These are phyloP conservation scores for Hondaea fermentalgiana DNA, from an alignment of 108 stramenopile species.

Conservation along the genomic window DNA sequence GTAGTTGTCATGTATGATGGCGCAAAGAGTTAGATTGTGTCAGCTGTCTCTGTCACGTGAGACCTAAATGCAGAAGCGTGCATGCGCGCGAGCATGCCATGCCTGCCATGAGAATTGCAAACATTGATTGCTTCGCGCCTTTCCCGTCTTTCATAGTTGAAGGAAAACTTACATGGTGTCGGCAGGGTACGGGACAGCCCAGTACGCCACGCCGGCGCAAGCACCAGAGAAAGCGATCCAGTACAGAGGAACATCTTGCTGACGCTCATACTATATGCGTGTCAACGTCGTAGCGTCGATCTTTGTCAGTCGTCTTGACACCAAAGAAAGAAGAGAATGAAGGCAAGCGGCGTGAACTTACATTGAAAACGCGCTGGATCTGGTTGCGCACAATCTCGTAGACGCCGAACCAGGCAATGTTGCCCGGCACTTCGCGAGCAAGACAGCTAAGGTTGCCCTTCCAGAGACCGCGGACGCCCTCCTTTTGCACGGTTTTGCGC, in stretches of 20 bases:
- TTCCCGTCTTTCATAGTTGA: too few species aligned
- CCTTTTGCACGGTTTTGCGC: neutral
- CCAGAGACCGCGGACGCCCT: neutral
- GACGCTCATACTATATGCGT: neutral
- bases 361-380: neutral
- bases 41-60: too few species aligned
- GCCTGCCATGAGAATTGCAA: too few species aligned
- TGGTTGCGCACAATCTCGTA: neutral
- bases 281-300: neutral
- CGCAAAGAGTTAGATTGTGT: too few species aligned
- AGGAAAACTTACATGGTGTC: conserved; percentile 12
- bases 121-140: too few species aligned
- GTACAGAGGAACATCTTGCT: neutral
- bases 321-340: neutral
- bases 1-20: too few species aligned
- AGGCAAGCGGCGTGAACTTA: neutral
- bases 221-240: neutral
- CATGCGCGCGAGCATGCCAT: too few species aligned
- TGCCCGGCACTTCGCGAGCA: conserved; percentile 7
- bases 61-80: too few species aligned
- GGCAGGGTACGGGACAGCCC: conserved; percentile 6
- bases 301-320: neutral
- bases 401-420: neutral
- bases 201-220: conserved; percentile 15
- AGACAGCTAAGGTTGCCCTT: conserved; percentile 15